Conservation (phyloP, 192 early-diverging fungal species). For the Backusella australiensis region DNA sequence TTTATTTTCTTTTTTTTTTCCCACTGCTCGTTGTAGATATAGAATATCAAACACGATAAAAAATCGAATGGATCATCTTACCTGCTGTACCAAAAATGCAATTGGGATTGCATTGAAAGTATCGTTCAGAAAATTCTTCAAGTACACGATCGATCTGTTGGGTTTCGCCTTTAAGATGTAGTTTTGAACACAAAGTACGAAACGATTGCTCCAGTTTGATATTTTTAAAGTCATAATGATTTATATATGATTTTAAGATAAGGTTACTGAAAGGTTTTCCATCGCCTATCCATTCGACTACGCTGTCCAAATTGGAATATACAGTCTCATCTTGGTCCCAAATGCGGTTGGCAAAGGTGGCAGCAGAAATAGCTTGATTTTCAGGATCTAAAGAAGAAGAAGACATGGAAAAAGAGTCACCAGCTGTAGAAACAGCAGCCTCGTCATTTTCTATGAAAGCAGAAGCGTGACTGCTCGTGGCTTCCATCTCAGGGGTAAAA, state of each 20-base stretch:
- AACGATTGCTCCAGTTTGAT: conserved; percentile 29
- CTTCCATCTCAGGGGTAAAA: conserved; percentile 1
- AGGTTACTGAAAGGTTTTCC: conserved; percentile 25
- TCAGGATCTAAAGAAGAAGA: conserved; percentile 1
- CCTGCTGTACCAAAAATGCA: conserved; percentile 42
- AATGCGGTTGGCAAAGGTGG: conserved; percentile 20
- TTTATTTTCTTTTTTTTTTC: background rate
- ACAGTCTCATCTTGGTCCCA: conserved; percentile 34
- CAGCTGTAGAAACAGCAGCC: background rate
- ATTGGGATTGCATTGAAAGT: conserved; percentile 79
- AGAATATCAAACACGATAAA: background rate
- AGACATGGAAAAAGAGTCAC: conserved; percentile 8
- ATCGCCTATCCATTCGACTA: conserved; percentile 35
- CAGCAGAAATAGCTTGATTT: background rate
- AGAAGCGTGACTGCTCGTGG: conserved; percentile 1
- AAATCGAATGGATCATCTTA: conserved; percentile 11
- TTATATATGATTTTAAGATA: conserved; percentile 28
- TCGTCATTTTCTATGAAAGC: background rate
- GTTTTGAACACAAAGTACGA: conserved; percentile 63
- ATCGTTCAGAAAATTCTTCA: conserved; percentile 74
- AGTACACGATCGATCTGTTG: conserved; percentile 92
- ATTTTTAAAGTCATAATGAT: conserved; percentile 29
- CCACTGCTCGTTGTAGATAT: background rate
- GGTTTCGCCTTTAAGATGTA: conserved; percentile 85
- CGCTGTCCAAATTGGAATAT: conserved; percentile 16